Evolutionary conservation across 2,329 filamentous ascomycete species (phyloP), one percentile per base, ranked within the genome.

Genomic region (Xylariaceae sp.): DNA sequence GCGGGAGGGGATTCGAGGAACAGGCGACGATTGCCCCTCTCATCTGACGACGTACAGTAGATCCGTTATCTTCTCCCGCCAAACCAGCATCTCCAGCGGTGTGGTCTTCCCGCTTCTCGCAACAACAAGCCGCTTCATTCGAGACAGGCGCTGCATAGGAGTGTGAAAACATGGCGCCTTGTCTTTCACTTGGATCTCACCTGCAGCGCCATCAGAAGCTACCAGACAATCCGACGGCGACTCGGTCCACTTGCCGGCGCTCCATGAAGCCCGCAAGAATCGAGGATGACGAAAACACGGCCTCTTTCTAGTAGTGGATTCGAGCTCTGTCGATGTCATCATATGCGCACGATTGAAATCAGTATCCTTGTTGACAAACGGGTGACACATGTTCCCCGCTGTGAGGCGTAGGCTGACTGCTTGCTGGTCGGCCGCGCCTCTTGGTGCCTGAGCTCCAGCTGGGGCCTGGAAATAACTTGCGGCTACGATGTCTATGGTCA

Each of bases 401-500:
- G n/a, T 45, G 34, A 17, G n/a, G 9, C n/a, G 18, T 49, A 18
- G 49, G 53, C 61, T 57, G 58, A 63, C 56, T 15, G 39, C 39
- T 42, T 42, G 23, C 23, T 37, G 30, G 13, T 17, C 13, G 35
- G 51, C 18, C 34, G 44, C 30, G 30, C 6, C 13, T 15, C 17
- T 37, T n/a, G 6, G 11, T 45, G 50, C 34, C 10, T 30, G 54
- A 55, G 30, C 61, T 30, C 23, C 23, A 30, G 23, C 23, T 30
- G 3, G 23, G 5, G 23, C 23, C 23, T 56, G 59, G 58, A 50
- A 17, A 3, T 30, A 50, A 49, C 4, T 49, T n/a, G 6, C 48
- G 17, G 15, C 42, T 37, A 54, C 47, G 44, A 48, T 23, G 34
- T 11, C 53, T 51, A 53, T 17, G n/a, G 61, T 63, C 61, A 63